Conservation (phyloP, 208 protist species). For the Polymyxa betae region DNA sequence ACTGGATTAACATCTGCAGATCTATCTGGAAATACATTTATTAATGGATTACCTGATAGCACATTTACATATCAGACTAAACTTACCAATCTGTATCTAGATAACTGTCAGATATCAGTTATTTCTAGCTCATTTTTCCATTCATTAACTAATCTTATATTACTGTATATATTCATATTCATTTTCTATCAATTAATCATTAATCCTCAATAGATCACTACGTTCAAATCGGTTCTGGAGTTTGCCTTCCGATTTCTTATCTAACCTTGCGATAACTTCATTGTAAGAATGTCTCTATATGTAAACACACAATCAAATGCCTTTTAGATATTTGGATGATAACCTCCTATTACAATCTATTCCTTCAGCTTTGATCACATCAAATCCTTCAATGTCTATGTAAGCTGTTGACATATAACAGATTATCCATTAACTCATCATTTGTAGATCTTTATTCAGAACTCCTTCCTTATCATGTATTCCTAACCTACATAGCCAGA, state of each 20-base stretch:
- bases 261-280: background rate
- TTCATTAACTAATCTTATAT: background rate
- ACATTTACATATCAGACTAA: background rate
- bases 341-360: background rate
- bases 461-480: background rate
- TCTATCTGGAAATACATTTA: background rate
- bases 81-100: background rate
- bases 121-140: background rate
- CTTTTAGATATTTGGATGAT: background rate
- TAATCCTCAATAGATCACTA: background rate
- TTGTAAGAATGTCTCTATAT: background rate
- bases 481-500: background rate
- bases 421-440: background rate
- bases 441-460: background rate
- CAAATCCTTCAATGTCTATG: background rate
- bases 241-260: background rate
- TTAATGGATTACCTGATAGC: background rate
- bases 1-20: background rate
- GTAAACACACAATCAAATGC: background rate
- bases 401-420: background rate
- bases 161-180: background rate
- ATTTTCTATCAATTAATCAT: background rate
- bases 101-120: background rate
- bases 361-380: background rate
- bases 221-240: background rate